These are phyloP conservation scores for Omphalotus guepiniiformis DNA, from an alignment of 768 basidiomycete genomes.

Conservation along the genomic window DNA sequence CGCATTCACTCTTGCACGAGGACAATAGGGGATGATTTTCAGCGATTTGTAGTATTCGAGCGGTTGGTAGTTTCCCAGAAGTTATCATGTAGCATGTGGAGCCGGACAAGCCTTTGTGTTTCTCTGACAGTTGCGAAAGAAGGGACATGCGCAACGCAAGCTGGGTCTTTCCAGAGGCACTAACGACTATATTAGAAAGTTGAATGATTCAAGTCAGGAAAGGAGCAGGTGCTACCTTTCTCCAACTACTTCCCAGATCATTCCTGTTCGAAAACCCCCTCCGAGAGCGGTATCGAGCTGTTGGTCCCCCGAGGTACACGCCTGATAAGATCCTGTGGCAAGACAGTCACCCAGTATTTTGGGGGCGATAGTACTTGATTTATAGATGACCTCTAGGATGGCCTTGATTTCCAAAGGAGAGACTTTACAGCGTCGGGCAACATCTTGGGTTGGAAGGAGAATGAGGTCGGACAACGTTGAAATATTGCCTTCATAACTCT, in stretches of 20 bases:
- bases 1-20: constrained; percentile 29
- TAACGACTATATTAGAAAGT: constrained; percentile 26
- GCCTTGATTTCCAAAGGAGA: constrained; percentile 43
- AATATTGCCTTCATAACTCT: constrained; percentile 40
- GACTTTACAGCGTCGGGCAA: constrained; percentile 54
- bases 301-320: constrained; percentile 71
- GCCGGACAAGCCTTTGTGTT: constrained; percentile 56
- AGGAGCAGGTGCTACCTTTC: constrained; percentile 58
- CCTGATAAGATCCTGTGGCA: constrained; percentile 7
- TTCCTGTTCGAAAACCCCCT: constrained; percentile 75
- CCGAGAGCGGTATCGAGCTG: constrained; percentile 66
- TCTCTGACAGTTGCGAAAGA: constrained; percentile 63
- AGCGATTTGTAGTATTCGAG: constrained; percentile 63
- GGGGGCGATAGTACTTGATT: constrained; percentile 34
- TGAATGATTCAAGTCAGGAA: background rate
- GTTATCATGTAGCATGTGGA: constrained; percentile 78
- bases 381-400: constrained; percentile 49
- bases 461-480: constrained; percentile 46
- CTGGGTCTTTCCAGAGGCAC: constrained; percentile 94
- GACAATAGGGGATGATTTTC: constrained; percentile 46
- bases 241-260: constrained; percentile 85
- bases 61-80: constrained; percentile 62
- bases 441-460: constrained; percentile 41
- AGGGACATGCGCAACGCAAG: constrained; percentile 82
- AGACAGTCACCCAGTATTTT: constrained; percentile 27